Evolutionary conservation across 495 filamentous ascomycete genomes (phyloP), one percentile per base, ranked within the genome.

Genomic region (Aspergillus incahuasiensis): DNA sequence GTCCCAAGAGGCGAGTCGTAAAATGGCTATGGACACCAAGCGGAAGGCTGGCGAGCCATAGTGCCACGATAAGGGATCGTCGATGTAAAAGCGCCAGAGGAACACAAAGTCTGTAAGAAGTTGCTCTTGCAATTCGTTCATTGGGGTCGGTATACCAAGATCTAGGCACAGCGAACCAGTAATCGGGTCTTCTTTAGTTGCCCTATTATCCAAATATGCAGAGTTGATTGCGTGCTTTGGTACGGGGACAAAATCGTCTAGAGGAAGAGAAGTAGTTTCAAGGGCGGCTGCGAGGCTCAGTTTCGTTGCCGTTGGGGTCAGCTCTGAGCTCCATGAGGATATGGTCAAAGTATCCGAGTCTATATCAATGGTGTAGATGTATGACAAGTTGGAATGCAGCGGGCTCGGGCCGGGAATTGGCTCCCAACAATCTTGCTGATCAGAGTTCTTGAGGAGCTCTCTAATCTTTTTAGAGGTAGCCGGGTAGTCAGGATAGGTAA

Each of bases 1-100:
- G 55, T 62, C 59, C 59, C 59, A 62, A n/a, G 59, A 55, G 28
- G 59, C 59, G 28, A 62, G 59, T 7, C 59, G 54, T 35, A 62
- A 39, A n/a, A 62, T 40, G 13, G 59, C 59, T 24, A 62, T 58
- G 51, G 21, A 22, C 2, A 62, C 12, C 0, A 55, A 38, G 24
- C 32, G 45, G 40, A 62, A 62, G n/a, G 55, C 45, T 2, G 48
- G 13, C 15, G 42, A 58, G 28, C 20, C 25, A 8, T 4, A 28
- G 19, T 21, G 43, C 59, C 55, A 58, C n/a, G 59, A 47, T 49
- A 55, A 38, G 32, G 55, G 59, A 28, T 62, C 59, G 45, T 58
- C 54, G 16, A 62, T 51, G 24, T 50, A 62, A 28, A 38, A 52
- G 20, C 55, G 48, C 59, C 59, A 62, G 28, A 54, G n/a, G 40